Percentiles rank a stretch among this genome's conserved stretches.
Conservation (phyloP, 176 grass and related monocot genomes). For the Phoenix dactylifera region DNA sequence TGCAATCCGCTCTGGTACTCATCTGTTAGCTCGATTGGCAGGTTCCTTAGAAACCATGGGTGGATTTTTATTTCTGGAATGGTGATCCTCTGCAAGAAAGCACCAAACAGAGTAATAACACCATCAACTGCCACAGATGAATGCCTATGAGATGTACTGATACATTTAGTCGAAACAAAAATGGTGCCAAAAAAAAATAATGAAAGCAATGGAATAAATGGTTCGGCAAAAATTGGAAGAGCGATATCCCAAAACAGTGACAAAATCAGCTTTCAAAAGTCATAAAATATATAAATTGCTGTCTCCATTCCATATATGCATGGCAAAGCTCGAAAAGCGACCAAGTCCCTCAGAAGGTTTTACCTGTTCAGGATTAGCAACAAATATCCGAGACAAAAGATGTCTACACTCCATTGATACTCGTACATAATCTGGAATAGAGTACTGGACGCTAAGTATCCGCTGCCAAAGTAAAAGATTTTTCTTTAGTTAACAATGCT, state of each 20-base stretch:
- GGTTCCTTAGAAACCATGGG: constrained; percentile 95
- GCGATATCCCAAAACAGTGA: no score
- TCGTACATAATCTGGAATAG: constrained; percentile 66
- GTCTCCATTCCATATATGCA: no score
- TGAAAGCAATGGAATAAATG: no score
- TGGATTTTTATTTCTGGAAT: constrained; percentile 97
- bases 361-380: constrained; percentile 89
- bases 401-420: constrained; percentile 83
- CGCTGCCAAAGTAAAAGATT: constrained; percentile 33
- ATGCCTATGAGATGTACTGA: no score
- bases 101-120: constrained; percentile 2
- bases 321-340: no score
- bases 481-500: not conserved
- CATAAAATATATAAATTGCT: no score
- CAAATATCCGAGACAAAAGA: constrained; percentile 86
- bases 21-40: constrained; percentile 86
- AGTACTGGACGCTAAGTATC: constrained; percentile 87
- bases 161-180: no score
- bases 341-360: no score
- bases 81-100: constrained; percentile 58
- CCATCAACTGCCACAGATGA: no score
- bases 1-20: constrained; percentile 53
- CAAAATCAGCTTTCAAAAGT: no score
- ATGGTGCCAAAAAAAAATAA: no score
- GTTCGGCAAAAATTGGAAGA: no score